These are phyloP conservation scores for Magnaporthiopsis poae DNA, from an alignment of 2,329 filamentous ascomycete genomes.

Conservation along the genomic window DNA sequence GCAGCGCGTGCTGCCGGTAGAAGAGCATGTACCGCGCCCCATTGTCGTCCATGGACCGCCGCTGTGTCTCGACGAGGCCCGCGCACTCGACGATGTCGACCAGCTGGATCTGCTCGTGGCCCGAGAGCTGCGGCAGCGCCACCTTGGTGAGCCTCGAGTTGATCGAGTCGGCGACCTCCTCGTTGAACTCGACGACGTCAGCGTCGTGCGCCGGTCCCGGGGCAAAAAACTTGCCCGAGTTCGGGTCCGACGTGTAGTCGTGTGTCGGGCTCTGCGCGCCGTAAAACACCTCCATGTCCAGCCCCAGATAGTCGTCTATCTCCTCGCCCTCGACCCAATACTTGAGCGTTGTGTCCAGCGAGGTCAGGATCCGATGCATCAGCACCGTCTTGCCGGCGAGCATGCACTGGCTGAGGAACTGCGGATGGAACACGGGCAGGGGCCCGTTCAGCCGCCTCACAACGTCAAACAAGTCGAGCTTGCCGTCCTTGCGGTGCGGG, in stretches of 20 bases:
- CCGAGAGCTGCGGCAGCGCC: slow-evolving; percentile 69
- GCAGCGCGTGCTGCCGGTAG: slow-evolving; percentile 69
- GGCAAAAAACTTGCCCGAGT: slow-evolving; percentile 1
- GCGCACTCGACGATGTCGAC: slow-evolving; percentile 78
- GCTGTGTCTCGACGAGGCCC: slow-evolving; percentile 73
- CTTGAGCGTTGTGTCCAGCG: slow-evolving; percentile 66
- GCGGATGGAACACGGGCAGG: slow-evolving; percentile 82
- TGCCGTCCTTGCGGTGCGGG: slow-evolving; percentile 35
- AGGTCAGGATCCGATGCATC: slow-evolving; percentile 63
- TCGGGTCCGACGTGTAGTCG: background rate
- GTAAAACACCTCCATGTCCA: slow-evolving; percentile 53
- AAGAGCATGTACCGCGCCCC: slow-evolving; percentile 80
- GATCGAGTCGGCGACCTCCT: slow-evolving; percentile 58
- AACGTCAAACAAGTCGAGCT: slow-evolving; percentile 64
- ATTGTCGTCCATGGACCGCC: slow-evolving; percentile 82
- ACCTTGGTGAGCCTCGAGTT: slow-evolving; percentile 68
- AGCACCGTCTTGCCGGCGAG: slow-evolving; percentile 64
- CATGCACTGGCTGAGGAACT: slow-evolving; percentile 79
- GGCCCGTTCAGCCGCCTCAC: slow-evolving; percentile 79
- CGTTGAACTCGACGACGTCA: slow-evolving; percentile 57
- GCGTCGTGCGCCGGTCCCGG: slow-evolving; percentile 26
- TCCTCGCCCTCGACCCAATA: slow-evolving; percentile 73
- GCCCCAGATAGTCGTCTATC: slow-evolving; percentile 67
- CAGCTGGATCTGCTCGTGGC: slow-evolving; percentile 76
- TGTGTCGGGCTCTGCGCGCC: slow-evolving; percentile 14